Evolutionary conservation across 2,329 filamentous ascomycete genomes (phyloP), one percentile per base, ranked within the genome.

Genomic region (Akanthomyces dipterigenus): DNA sequence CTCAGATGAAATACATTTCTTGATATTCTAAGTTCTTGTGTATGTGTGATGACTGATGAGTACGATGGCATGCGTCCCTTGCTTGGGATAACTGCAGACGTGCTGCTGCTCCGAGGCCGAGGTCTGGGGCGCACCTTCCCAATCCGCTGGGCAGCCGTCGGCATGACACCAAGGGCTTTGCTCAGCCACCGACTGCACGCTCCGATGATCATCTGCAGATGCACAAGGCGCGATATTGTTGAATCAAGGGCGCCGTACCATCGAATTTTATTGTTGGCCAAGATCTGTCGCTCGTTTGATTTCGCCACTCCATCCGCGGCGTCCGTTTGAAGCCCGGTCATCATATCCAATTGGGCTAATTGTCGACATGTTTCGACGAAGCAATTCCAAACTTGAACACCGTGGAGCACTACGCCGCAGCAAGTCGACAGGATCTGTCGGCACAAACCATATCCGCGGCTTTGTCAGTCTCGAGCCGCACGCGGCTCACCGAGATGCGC

Each of bases 401-500:
- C 66, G 72, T 67, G 68, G 76, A 70, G 68, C 73, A 77, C 59
- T 84, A 26, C 71, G 73, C 66, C 79, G 78, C 65, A 81, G 79
- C 69, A 86, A 82, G 68, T 85, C 83, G 7, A 77, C 76, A n/a
- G 77, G 74, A 62, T 82, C 81, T 38, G 72, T 77, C 14, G 51
- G 48, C 9, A 64, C 65, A 34, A 76, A 76, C 55, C 76, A 77
- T 34, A 74, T 78, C 22, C 72, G 75, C 62, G 63, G 65, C 1
- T 71, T 82, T 22, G 76, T 82, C 55, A 75, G 79, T 55, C 81
- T 85, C 49, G 74, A 79, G 65, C 79, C 80, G 1, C 72, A 71
- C 12, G 70, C 74, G 3, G 81, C 82, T 2, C 78, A 82, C 54
- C 77, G 82, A 59, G 83, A 88, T 70, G 87, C 87, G 8, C 80